phyloP scores from a whole-genome alignment of 257 asterid genomes.

The Nicotiana knightiana region DNA sequence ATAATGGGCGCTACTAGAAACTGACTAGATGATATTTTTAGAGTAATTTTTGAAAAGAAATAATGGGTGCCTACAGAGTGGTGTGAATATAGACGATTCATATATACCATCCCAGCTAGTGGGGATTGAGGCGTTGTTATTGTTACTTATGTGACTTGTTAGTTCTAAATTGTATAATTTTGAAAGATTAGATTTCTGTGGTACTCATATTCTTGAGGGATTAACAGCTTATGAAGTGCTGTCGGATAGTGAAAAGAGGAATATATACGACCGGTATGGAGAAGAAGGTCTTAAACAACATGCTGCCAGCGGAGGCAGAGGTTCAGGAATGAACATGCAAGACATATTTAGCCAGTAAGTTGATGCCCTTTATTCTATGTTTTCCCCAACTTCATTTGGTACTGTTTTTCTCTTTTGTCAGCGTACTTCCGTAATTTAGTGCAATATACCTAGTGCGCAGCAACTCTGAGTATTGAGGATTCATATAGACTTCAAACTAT shows the following conservation, averaged over 20 bases:
- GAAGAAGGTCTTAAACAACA: slow-evolving; percentile 95
- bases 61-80: not conserved
- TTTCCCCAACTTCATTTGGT: not conserved
- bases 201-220: not conserved
- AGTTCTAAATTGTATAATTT: not conserved
- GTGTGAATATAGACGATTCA: not conserved
- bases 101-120: not conserved
- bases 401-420: not conserved
- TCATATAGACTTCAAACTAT: not conserved
- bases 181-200: not conserved
- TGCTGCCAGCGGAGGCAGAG: slow-evolving; percentile 85
- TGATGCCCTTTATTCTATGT: not conserved
- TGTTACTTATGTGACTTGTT: not conserved
- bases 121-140: not conserved
- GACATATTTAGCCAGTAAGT: slow-evolving; percentile 84
- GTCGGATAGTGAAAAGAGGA: slow-evolving; percentile 77
- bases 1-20: not conserved
- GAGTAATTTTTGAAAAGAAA: no score
- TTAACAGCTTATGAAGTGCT: slow-evolving; percentile 81
- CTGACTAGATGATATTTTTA: no score
- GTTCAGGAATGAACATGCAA: slow-evolving; percentile 79
- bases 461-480: not conserved
- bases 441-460: not conserved
- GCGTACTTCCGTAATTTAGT: not conserved
- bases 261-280: slow-evolving; percentile 73